Conservation (phyloP, 1,284 basidiomycete genomes). For the Trametes pubescens region DNA sequence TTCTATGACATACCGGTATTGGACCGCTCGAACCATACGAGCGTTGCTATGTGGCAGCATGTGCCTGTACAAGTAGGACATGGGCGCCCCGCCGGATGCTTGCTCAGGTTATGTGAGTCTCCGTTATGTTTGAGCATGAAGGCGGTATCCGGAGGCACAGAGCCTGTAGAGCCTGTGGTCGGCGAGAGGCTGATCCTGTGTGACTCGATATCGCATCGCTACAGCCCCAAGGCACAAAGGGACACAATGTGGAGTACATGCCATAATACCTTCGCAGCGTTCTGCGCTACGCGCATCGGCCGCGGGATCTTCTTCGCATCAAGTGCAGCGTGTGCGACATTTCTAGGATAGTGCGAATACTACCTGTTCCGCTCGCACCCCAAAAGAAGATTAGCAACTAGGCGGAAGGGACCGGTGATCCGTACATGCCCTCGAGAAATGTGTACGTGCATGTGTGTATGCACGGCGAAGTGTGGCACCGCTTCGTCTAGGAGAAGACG, state of each 20-base stretch:
- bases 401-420: background rate
- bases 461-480: background rate
- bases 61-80: background rate
- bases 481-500: background rate
- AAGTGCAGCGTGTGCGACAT: background rate
- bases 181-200: too few relatives aligned
- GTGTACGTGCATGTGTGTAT: background rate
- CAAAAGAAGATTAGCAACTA: background rate
- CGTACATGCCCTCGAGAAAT: conserved; percentile 1
- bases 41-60: background rate
- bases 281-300: background rate
- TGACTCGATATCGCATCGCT: too few relatives aligned
- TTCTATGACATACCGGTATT: background rate
- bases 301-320: background rate
- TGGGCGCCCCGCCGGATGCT: background rate
- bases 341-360: background rate
- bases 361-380: background rate
- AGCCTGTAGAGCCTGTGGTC: too few relatives aligned
- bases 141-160: too few relatives aligned
- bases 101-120: too few relatives aligned
- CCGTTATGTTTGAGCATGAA: too few relatives aligned
- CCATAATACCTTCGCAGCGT: too few relatives aligned
- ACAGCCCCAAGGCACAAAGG: too few relatives aligned
- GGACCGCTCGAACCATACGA: background rate
- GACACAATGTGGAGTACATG: too few relatives aligned